Conservation (phyloP, 768 basidiomycete genomes). For the Clitopilus passeckerianus region DNA sequence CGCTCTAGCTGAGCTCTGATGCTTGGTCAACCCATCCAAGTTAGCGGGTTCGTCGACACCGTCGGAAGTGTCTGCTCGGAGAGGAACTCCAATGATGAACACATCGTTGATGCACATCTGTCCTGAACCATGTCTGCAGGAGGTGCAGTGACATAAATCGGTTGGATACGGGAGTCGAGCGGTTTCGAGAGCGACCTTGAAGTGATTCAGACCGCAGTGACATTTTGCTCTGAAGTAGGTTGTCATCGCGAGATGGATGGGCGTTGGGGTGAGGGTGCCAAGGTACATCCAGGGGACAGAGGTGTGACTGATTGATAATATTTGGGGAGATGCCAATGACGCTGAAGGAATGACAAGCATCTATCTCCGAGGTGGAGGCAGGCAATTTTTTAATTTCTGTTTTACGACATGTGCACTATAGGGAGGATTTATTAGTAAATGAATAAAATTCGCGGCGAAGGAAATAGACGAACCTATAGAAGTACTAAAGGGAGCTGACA, state of each 20-base stretch:
- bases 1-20: conserved; percentile 13
- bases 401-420: no score
- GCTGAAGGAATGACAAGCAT: background rate
- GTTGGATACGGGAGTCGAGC: conserved; percentile 15
- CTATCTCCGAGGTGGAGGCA: background rate
- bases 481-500: no score
- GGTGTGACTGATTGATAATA: background rate
- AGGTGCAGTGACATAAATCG: conserved; percentile 23
- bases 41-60: conserved; percentile 10
- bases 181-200: conserved; percentile 18
- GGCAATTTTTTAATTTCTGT: background rate
- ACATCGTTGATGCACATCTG: conserved; percentile 18
- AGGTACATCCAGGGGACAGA: background rate
- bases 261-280: no score
- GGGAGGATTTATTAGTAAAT: background rate
- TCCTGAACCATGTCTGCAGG: conserved; percentile 21
- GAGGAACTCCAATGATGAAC: conserved; percentile 16
- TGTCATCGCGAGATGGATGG: background rate
- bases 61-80: conserved; percentile 3
- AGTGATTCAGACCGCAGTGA: conserved; percentile 12
- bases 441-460: background rate
- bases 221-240: background rate
- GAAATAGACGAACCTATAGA: background rate
- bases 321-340: background rate
- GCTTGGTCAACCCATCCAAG: conserved; percentile 15